Evolutionary conservation across 225 moss, liverwort and hornwort genomes (phyloP), one percentile per base, ranked within the genome.

Genomic region (Thuidium tamariscinum): DNA sequence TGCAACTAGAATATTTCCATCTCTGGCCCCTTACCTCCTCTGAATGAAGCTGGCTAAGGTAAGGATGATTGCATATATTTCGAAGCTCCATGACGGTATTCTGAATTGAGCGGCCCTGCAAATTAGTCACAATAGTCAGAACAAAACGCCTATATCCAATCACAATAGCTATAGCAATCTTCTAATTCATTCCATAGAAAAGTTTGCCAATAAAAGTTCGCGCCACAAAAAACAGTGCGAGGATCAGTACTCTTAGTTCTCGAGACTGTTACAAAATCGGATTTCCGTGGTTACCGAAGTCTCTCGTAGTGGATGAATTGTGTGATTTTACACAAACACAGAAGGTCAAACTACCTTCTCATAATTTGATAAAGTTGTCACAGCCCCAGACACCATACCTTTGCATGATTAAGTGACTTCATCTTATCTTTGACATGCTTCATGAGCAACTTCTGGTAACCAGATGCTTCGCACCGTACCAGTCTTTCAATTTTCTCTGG

Each of bases 21-120:
- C 41, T 80, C 52, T 83, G 48, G 48, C 49, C 79, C 54, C 79
- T 89, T 89, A 99, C 99, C 95, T 99, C 96, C 80, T 99, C 97
- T 56, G 96, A 94, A 89, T 99, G 99, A 87, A 99, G 91, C 90
- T 99, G 99, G 88, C 99, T 99, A 69, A 99, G 97, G 79, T 94
- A 99, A 79, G 99, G 99, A 89, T 99, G 99, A 80, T 99, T 99
- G 84, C 99, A 99, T 42, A 99, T 99, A 87, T 99, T 99, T 79
- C 99, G 97, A 84, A 99, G 95, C 88, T 99, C 99, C 99, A 99
- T 99, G 39, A 99, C 99, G 73, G 96, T 97, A 89, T 99, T 99
- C 81, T 99, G 99, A 88, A 99, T 96, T 81, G 99, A 99, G 70
- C 96, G 95, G 39, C 99, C 96, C 99, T 99, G 93, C 78, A 74